phyloP scores from a whole-genome alignment of 2,329 filamentous ascomycete genomes.

The Colletotrichum cereale region DNA sequence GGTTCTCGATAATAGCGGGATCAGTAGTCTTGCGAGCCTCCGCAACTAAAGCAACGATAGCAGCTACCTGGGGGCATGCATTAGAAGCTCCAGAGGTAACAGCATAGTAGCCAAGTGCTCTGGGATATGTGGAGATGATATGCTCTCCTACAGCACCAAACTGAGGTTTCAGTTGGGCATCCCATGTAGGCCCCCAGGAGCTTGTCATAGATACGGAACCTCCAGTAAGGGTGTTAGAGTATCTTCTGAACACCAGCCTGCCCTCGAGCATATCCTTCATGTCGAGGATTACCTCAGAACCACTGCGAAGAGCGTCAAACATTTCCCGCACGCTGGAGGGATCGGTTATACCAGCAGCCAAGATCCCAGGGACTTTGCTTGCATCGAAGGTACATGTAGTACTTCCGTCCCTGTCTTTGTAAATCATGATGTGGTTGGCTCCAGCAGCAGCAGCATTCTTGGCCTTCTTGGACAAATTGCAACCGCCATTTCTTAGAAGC shows the following conservation, averaged over 20 bases:
- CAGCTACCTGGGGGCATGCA: constrained; percentile 69
- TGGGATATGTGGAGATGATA: constrained; percentile 70
- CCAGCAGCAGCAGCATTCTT: constrained; percentile 65
- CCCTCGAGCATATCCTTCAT: constrained; percentile 58
- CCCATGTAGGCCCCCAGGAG: constrained; percentile 72
- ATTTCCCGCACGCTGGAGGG: constrained; percentile 57
- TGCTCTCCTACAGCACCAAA: constrained; percentile 67
- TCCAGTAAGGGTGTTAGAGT: constrained; percentile 59
- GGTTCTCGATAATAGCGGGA: constrained; percentile 61
- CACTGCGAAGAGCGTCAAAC: constrained; percentile 57
- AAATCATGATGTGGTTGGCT: constrained; percentile 71
- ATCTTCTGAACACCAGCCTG: constrained; percentile 51
- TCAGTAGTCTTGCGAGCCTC: constrained; percentile 64
- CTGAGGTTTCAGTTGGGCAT: constrained; percentile 68
- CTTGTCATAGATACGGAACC: constrained; percentile 66
- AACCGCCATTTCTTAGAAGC: constrained; percentile 70
- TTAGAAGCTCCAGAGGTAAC: constrained; percentile 71
- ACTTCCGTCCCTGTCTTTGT: too few species aligned
- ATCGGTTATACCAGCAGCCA: constrained; percentile 57
- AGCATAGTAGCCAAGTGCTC: constrained; percentile 60
- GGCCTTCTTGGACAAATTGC: constrained; percentile 67
- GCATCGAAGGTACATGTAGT: constrained; percentile 52
- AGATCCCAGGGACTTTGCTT: constrained; percentile 48
- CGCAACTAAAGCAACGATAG: constrained; percentile 65
- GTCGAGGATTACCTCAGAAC: constrained; percentile 57